Evolutionary conservation across 2,329 filamentous ascomycete genomes (phyloP).

Genomic region (Nigrograna mackinnonii): DNA sequence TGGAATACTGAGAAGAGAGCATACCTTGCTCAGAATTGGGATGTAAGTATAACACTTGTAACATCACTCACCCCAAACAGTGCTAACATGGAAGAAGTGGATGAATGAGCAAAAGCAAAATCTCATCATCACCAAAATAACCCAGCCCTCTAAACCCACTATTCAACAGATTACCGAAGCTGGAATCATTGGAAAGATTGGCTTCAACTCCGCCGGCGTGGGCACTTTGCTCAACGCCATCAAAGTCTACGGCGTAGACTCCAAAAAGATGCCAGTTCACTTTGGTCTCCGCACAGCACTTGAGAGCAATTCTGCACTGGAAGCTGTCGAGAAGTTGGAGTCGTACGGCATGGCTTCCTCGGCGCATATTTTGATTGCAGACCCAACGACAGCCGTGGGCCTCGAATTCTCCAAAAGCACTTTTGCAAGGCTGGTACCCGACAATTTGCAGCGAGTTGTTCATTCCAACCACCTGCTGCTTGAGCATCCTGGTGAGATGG

Average conservation of each 20-base stretch:
- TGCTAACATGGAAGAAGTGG: constrained; percentile 48
- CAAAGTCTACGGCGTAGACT: constrained; percentile 58
- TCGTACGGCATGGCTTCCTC: constrained; percentile 54
- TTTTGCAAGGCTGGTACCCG: constrained; percentile 35
- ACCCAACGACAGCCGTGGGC: constrained; percentile 50
- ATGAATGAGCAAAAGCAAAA: constrained; percentile 53
- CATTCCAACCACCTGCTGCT: constrained; percentile 50
- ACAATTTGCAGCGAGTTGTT: constrained; percentile 37
- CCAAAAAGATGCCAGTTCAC: constrained; percentile 60
- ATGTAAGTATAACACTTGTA: constrained; percentile 35
- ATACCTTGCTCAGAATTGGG: constrained; percentile 63
- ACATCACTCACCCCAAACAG: background rate
- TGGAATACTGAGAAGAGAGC: constrained; percentile 45
- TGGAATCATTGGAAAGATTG: constrained; percentile 68
- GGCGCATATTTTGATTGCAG: constrained; percentile 59
- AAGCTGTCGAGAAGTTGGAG: constrained; percentile 51
- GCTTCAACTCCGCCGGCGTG: constrained; percentile 62
- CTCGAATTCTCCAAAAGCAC: constrained; percentile 52
- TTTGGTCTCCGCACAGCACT: constrained; percentile 60
- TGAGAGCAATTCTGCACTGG: constrained; percentile 52
- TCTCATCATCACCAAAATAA: constrained; percentile 53
- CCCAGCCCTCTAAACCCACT: constrained; percentile 47
- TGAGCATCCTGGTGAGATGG: constrained; percentile 41
- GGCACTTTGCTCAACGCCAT: constrained; percentile 67
- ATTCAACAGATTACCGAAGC: constrained; percentile 63